Base-by-base conservation (phyloP, 805 yeast species). In the Kuraishia floccosa region DNA sequence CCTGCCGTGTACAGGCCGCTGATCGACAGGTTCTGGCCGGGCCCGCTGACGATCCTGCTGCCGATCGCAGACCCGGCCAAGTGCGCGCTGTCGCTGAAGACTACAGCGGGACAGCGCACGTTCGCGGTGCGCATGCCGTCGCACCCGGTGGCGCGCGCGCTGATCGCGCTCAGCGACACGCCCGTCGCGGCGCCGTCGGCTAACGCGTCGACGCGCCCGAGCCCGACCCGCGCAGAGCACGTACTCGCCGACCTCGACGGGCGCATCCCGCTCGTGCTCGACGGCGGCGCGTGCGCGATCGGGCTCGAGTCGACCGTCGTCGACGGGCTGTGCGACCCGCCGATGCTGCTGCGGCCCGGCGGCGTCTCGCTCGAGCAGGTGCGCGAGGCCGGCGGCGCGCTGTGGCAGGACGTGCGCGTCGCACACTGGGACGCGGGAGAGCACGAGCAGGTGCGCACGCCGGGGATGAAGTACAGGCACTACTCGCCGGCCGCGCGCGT, bases 101-200 rank as follows among this genome's bases (percentile, higher is more conserved):
- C 91, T 15, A 89, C 98, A 0, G 91, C 89, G 0, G 76, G 74
- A 6, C 96, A 89, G 50, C 63, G 74, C 12, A 91, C 98, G 0
- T 83, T 87, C 49, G 98, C 96, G 0, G 93, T 86, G 1, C 65
- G 98, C 36, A 66, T 91, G 50, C 98, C 98, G 2, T 58, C 68
- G 4, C 80, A 89, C 52, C 84, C 89, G 1, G 70, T 91, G 1
- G 97, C 97, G 0, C 61, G 98, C 37, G 94, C 97, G 0, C 58
- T 91, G 28, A 86, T 91, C 32, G 81, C 84, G 2, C 45, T 82
- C 9, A 72, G 93, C 32, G 91, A 86, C 40, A 69, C 81, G 2
- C 97, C 98, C 1, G 55, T 91, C 23, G 98, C 98, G 1, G 98
- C 98, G 0, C 98, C 98, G 0, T 84, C 95, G 1, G 98, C 98